Base-by-base conservation (phyloP, 2,329 filamentous ascomycete genomes). In the Ceratocystis huliohia region DNA sequence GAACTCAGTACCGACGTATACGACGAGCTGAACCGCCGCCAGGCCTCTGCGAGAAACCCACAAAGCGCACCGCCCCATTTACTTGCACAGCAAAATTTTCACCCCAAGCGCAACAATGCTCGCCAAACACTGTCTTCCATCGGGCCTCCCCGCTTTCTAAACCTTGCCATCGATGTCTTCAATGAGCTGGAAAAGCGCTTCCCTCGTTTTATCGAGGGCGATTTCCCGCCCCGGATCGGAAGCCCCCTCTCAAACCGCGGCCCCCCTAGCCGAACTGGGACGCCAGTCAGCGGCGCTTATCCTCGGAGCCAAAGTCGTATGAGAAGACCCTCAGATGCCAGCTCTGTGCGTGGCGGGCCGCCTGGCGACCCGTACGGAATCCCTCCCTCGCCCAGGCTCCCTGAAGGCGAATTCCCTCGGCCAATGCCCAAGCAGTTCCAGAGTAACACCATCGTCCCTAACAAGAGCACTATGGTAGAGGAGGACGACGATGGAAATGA, bases 1-100 rank as follows among this genome's bases (percentile, higher is more conserved):
- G 94, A 99, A 78, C 82, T 99, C 69, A 96, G 92, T 76, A 97
- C 93, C 67, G 94, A 99, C 77, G 93, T 99, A 50, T 97, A 89
- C 77, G 94, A 99, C 76, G 94, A 99, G 77, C 81, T 97, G 70
- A 81, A 95, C 71, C 87, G 94, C 68, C 85, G 94, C 70, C 92
- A 97, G 75, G 84, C 88, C 70, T 81, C 81, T 64, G 81, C 81
- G 65, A 78, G 84, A 69, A 82, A 80, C 70, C 79, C 79, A 28
- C 80, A 78, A 69, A 75, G 77, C 2, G 81, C 82, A n/a, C 89
- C 91, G 1, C 78, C 84, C 13, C 95, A 86, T 73, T 82, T 99
- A 5, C 78, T 89, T 28, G 90, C 94, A n/a, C 91, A 93, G 74
- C 83, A 87, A 70, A 88, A 86, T 69, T 97, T 97, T 76, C 94